Evolutionary conservation across 1,139 yeast genomes (phyloP), one percentile per base, ranked within the genome.

Genomic region (Magnusiomyces tetraspermus): DNA sequence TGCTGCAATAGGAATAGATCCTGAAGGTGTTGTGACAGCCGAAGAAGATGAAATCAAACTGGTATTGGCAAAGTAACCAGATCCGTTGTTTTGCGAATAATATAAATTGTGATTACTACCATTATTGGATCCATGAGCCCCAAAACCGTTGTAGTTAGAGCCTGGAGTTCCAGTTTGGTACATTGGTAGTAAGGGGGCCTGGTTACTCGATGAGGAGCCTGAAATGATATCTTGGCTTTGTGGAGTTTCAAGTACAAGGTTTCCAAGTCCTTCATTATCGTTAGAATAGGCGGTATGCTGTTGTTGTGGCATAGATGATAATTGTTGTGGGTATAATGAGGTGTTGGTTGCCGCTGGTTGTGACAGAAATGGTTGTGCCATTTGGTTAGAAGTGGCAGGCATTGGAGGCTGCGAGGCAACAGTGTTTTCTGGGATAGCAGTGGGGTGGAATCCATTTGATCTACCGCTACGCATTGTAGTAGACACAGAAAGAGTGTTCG

Each of bases 401-500:
- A 38, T 8, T 19, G 42, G 42, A 19, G 42, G 42, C 8, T 21
- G 42, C 5, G 42, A 38, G 21, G 42, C 42, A 38, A 38, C 42
- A 4, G 24, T 19, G 24, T 38, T 15, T 38, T 38, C 42, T 19
- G 42, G 42, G 15, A 38, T 38, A 19, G 42, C 5, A 19, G 23
- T 19, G 5, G 42, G 24, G 15, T 38, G 22, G 42, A 38, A 38
- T 6, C 42, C 24, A 19, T 21, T 21, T n/a, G 21, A n/a, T 21
- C 42, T 17, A 6, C 42, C 42, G 8, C 42, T 38, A 38, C 42
- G 22, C 42, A 38, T 38, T 4, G 31, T 23, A 15, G 42, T 33
- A 15, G 40, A 28, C 17, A 31, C 42, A 11, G 49, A 23, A 36
- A 46, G 26, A 21, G 49, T 46, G 31, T 46, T 46, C 8, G 49